Evolutionary conservation across 805 yeast species (phyloP).

Genomic region (Wickerhamiella allomyrinae): DNA sequence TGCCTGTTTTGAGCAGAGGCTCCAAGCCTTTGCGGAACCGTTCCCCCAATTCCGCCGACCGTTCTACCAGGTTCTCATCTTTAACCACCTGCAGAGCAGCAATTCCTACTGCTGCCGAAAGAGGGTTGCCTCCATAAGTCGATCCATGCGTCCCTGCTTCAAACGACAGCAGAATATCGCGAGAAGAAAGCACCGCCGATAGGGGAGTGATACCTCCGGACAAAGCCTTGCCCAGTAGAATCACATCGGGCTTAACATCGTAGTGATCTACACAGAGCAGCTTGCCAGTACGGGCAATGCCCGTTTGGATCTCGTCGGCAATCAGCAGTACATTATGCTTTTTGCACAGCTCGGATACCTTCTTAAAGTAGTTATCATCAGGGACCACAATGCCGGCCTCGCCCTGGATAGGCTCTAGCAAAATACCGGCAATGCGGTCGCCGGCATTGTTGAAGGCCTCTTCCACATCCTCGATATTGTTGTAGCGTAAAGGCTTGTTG

Average conservation of each 20-base stretch:
- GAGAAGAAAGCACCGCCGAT: slow-evolving; percentile 80
- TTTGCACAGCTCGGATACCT: slow-evolving; percentile 61
- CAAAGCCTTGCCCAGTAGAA: slow-evolving; percentile 84
- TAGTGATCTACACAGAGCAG: slow-evolving; percentile 84
- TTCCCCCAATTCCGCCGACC: slow-evolving; percentile 59
- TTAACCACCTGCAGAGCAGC: slow-evolving; percentile 84
- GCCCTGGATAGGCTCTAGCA: slow-evolving; percentile 94
- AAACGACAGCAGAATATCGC: slow-evolving; percentile 73
- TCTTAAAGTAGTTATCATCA: slow-evolving; percentile 59
- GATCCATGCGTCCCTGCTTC: slow-evolving; percentile 97
- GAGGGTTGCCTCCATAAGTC: slow-evolving; percentile 94
- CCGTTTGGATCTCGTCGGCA: slow-evolving; percentile 96
- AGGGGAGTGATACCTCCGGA: slow-evolving; percentile 93
- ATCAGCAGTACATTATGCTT: slow-evolving; percentile 76
- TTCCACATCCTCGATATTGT: slow-evolving; percentile 54
- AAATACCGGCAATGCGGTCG: slow-evolving; percentile 76
- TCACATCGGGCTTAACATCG: slow-evolving; percentile 72
- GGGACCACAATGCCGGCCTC: slow-evolving; percentile 98
- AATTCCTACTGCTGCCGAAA: slow-evolving; percentile 82
- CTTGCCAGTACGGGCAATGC: slow-evolving; percentile 94
- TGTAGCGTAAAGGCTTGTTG: slow-evolving; percentile 60
- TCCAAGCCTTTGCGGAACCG: slow-evolving; percentile 39
- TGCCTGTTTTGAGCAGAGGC: slow-evolving; percentile 30
- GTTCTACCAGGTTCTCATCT: slow-evolving; percentile 73
- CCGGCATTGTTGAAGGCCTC: slow-evolving; percentile 36